Conservation (phyloP, 2,329 filamentous ascomycete species). For the Pseudopyricularia javanii region DNA sequence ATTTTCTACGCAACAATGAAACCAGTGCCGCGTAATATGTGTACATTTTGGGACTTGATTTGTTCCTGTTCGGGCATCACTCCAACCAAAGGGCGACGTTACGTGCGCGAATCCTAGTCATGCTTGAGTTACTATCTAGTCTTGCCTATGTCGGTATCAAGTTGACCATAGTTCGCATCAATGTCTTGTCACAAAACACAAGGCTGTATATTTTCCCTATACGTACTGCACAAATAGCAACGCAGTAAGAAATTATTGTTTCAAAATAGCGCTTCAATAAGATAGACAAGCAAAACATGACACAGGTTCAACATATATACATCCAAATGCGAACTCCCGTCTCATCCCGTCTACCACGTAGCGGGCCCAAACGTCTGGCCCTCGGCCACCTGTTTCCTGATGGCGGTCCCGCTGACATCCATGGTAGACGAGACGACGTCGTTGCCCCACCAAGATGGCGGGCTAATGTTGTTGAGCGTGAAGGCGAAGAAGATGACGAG, state of each 20-base stretch:
- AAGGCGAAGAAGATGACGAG: constrained; percentile 61
- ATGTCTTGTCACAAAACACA: no score
- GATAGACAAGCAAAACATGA: neutral
- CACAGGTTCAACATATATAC: neutral
- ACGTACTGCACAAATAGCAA: no score
- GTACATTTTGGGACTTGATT: neutral
- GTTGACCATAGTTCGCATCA: no score
- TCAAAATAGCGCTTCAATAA: no score
- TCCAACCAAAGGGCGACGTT: no score
- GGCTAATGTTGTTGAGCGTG: constrained; percentile 45
- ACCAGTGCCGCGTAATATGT: neutral
- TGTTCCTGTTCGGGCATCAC: no score
- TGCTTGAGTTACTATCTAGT: no score
- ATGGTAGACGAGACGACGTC: constrained; percentile 43
- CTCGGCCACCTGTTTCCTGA: constrained; percentile 36
- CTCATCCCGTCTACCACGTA: constrained; percentile 27
- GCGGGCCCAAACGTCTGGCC: constrained; percentile 51
- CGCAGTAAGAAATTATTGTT: no score
- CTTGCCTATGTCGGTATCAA: no score
- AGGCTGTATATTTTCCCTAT: no score
- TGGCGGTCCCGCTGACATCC: constrained; percentile 46
- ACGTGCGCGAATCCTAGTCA: no score
- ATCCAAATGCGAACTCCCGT: neutral
- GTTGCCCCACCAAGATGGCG: constrained; percentile 62
- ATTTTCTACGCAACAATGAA: neutral